Evolutionary conservation across 257 asterid genomes (phyloP), one percentile per base, ranked within the genome.

Genomic region (Eucommia ulmoides): DNA sequence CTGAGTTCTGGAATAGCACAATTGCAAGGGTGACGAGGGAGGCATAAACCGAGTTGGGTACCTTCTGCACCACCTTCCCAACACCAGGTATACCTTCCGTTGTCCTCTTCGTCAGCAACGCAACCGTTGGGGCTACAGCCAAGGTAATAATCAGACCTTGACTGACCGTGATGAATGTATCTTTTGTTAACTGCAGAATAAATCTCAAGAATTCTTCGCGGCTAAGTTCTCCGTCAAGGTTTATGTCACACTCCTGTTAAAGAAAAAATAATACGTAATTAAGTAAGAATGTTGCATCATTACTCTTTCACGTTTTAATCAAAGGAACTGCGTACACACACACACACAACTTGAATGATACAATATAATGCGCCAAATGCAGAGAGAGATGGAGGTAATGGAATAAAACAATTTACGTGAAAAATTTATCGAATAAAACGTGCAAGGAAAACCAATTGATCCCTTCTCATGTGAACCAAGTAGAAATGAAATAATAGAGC

Each of bases 81-180:
- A 88, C 75, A 9, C 71, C 82, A 0, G 95, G 97, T n/a, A 84
- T 76, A 25, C 87, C 87, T 71, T 88, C 95, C 14, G 94, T 79
- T 1, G 94, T 41, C 76, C 76, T 72, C 67, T 84, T 84, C 22
- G 95, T 81, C 15, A 84, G 63, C 61, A 88, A 0, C 49, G 97
- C 97, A 49, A 88, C 67, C 1, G 94, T 72, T 48, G 97, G 97
- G 55, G 95, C 93, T n/a, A 76, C 80, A 19, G 94, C 97, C 65
- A 88, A 58, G 19, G 93, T 54, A 42, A 82, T 51, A 16, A 88
- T 72, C 78, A 88, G 49, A 50, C 93, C 89, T 55, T 78, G 89
- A 55, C 95, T 84, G 12, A 84, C 83, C 8, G 63, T 66, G 47
- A 72, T 50, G 69, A 88, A 78, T 7, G 93, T 63, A 52, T 88